phyloP scores from a whole-genome alignment of 768 basidiomycete genomes.

The Serpula lacrymans region DNA sequence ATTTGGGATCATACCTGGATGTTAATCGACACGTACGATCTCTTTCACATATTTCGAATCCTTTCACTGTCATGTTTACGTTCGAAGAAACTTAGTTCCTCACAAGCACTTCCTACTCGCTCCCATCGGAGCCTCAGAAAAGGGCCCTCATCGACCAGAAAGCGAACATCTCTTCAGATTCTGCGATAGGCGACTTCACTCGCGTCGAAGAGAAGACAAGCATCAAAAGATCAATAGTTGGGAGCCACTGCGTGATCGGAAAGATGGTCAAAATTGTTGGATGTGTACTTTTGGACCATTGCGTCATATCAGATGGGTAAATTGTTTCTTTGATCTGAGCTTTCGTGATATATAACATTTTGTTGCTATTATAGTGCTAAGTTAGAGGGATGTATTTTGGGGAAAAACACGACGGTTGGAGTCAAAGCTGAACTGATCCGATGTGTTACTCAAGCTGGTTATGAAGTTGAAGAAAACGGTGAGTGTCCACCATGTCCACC shows the following conservation, averaged over 20 bases:
- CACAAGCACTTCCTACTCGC: constrained; percentile 44
- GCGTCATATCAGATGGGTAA: constrained; percentile 83
- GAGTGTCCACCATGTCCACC: constrained; percentile 8
- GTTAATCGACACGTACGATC: constrained; percentile 70
- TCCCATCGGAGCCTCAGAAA: constrained; percentile 60
- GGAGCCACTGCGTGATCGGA: constrained; percentile 81
- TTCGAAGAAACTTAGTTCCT: constrained; percentile 36
- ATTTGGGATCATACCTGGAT: constrained; percentile 71
- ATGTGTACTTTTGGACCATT: constrained; percentile 86
- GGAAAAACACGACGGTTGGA: constrained; percentile 71
- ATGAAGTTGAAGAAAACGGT: constrained; percentile 68
- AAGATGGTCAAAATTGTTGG: constrained; percentile 80
- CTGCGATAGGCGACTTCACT: constrained; percentile 79
- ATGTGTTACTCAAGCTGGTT: constrained; percentile 75
- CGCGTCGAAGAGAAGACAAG: constrained; percentile 75
- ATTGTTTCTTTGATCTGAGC: background rate
- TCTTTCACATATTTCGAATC: background rate
- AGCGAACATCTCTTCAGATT: constrained; percentile 81
- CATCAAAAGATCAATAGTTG: constrained; percentile 78
- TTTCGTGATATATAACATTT: constrained; percentile 6
- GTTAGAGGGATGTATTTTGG: constrained; percentile 73
- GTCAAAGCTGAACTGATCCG: constrained; percentile 62
- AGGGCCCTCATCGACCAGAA: constrained; percentile 72
- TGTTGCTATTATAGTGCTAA: constrained; percentile 49
- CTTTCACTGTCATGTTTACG: constrained; percentile 13